phyloP scores from a whole-genome alignment of 2,329 filamentous ascomycete genomes.

The Chaetomium sp. region DNA sequence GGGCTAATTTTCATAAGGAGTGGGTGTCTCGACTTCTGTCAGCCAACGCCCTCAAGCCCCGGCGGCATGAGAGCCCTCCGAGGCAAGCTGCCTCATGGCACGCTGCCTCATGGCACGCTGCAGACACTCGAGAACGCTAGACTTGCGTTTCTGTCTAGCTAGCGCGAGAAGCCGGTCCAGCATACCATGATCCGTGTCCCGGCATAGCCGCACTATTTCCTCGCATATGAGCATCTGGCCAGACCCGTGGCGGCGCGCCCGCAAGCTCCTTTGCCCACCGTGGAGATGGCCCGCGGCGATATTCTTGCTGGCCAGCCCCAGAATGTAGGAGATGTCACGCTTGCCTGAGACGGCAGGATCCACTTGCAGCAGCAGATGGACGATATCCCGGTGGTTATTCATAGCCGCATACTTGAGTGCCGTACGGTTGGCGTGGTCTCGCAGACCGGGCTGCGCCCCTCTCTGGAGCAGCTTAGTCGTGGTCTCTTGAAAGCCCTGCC shows the following conservation, averaged over 20 bases:
- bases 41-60: neutral
- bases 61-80: neutral
- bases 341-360: conserved; percentile 16
- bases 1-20: neutral
- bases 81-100: conserved; percentile 5
- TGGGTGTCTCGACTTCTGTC: neutral
- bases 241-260: neutral
- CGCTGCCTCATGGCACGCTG: neutral
- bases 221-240: conserved; percentile 16
- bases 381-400: conserved; percentile 10
- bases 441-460: conserved; percentile 18
- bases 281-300: neutral
- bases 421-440: conserved; percentile 22
- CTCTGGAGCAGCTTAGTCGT: conserved; percentile 20
- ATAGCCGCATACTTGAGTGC: conserved; percentile 26
- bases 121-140: conserved; percentile 15
- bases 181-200: conserved; percentile 13
- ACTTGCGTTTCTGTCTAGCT: conserved; percentile 14
- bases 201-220: conserved; percentile 25
- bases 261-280: neutral
- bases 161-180: conserved; percentile 19
- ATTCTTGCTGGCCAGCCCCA: conserved; percentile 27
- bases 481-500: conserved; percentile 20
- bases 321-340: conserved; percentile 19
- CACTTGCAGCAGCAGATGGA: conserved; percentile 22